These are phyloP conservation scores for Durotheca rogersii DNA, from an alignment of 495 filamentous ascomycete species.

Conservation along the genomic window DNA sequence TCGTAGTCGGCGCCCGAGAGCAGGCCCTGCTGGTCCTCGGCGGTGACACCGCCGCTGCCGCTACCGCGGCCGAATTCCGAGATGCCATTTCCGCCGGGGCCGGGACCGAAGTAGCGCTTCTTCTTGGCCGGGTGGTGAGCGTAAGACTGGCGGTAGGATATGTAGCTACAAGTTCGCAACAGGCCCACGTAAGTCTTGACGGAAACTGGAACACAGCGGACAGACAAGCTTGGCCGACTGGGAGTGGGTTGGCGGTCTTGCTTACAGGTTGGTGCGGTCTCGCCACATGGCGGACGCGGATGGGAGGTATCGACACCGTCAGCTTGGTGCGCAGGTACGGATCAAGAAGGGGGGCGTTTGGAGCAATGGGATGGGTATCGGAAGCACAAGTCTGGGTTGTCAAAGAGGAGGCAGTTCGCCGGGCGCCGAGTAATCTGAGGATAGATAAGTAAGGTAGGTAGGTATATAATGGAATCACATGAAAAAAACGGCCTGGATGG, in stretches of 20 bases:
- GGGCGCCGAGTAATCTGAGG: background rate
- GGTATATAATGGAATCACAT: background rate
- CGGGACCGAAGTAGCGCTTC: constrained; percentile 60
- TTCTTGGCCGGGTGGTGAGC: constrained; percentile 90
- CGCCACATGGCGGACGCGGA: constrained; percentile 80
- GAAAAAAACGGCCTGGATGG: background rate
- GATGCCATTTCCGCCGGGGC: constrained; percentile 66
- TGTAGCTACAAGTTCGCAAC: constrained; percentile 62
- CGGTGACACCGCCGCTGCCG: constrained; percentile 40
- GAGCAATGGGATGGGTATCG: constrained; percentile 6
- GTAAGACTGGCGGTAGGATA: constrained; percentile 98
- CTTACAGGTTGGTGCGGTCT: constrained; percentile 96
- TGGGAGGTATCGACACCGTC: constrained; percentile 43
- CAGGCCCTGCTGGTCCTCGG: constrained; percentile 80
- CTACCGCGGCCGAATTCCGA: constrained; percentile 50
- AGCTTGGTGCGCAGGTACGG: constrained; percentile 19
- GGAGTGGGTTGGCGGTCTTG: constrained; percentile 1
- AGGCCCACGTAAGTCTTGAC: background rate
- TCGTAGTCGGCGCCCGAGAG: constrained; percentile 83
- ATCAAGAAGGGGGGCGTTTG: constrained; percentile 3
- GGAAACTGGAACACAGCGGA: background rate
- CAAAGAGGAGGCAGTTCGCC: background rate
- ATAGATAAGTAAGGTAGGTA: background rate
- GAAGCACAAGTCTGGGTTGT: background rate
- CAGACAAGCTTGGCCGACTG: background rate